Percentiles rank a stretch among this genome's conserved stretches.
These are phyloP conservation scores for Saccharomyces eubayanus DNA, from an alignment of 805 yeast species.

Conservation along the genomic window DNA sequence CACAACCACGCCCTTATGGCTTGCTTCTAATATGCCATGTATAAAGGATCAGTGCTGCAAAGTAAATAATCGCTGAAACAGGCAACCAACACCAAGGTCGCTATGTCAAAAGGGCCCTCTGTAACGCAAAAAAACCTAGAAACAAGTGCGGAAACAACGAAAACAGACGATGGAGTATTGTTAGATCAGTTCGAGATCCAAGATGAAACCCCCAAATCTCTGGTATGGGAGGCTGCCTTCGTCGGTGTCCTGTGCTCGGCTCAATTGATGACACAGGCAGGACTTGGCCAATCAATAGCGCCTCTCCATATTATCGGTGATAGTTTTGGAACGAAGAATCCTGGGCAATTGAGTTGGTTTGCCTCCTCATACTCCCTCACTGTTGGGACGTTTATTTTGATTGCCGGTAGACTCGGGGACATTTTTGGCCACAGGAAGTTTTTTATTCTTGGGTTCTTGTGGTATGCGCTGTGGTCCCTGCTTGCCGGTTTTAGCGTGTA, in stretches of 20 bases:
- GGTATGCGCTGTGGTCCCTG: constrained; percentile 52
- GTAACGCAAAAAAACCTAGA: not conserved
- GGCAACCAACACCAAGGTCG: not conserved
- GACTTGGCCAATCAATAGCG: constrained; percentile 13
- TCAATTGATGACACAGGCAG: constrained; percentile 17
- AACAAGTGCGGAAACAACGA: not conserved
- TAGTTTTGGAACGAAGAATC: constrained; percentile 10
- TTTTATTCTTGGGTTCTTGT: constrained; percentile 46
- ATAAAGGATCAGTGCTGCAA: not conserved
- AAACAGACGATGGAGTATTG: not conserved
- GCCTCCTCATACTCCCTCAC: constrained; percentile 11
- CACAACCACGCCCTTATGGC: not conserved
- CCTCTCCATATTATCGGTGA: constrained; percentile 13
- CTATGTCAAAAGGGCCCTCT: not conserved
- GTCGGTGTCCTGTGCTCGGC: constrained; percentile 9
- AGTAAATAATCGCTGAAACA: not conserved
- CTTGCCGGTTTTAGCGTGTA: constrained; percentile 45
- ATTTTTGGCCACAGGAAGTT: constrained; percentile 51
- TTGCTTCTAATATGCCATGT: not conserved
- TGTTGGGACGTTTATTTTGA: constrained; percentile 55
- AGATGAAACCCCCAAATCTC: not conserved
- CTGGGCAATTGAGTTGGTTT: constrained; percentile 13
- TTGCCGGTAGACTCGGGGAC: constrained; percentile 66
- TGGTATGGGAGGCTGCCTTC: constrained; percentile 4
- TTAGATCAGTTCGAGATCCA: not conserved